Conservation (phyloP, 2,329 filamentous ascomycete genomes). For the Trichoderma sp. region DNA sequence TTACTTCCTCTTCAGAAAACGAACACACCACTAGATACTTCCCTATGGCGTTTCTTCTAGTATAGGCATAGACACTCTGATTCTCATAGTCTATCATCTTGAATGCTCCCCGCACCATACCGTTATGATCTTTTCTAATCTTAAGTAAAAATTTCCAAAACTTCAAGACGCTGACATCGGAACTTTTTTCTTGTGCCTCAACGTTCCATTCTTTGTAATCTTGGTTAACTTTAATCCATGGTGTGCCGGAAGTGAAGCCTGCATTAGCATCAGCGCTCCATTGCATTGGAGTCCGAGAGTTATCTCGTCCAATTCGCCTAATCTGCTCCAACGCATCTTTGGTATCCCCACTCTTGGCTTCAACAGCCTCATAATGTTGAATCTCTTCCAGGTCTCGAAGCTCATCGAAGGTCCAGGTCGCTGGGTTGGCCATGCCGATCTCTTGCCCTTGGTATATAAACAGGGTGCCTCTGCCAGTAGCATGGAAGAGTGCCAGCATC, state of each 20-base stretch:
- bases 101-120: slow-evolving; percentile 67
- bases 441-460: slow-evolving; percentile 66
- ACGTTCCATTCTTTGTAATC: slow-evolving; percentile 58
- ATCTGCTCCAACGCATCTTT: slow-evolving; percentile 55
- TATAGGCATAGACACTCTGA: slow-evolving; percentile 61
- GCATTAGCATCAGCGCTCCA: slow-evolving; percentile 63
- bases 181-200: slow-evolving; percentile 62
- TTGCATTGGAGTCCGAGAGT: slow-evolving; percentile 68
- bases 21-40: background rate
- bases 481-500: slow-evolving; percentile 56
- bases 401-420: slow-evolving; percentile 47
- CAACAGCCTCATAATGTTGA: slow-evolving; percentile 56
- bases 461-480: slow-evolving; percentile 56
- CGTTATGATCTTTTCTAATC: slow-evolving; percentile 58
- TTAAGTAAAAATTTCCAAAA: slow-evolving; percentile 34
- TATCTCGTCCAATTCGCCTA: slow-evolving; percentile 55
- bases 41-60: slow-evolving; percentile 41
- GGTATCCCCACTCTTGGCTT: background rate
- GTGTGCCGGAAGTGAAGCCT: slow-evolving; percentile 61
- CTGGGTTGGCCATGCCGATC: slow-evolving; percentile 63
- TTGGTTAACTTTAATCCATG: slow-evolving; percentile 67
- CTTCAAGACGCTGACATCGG: slow-evolving; percentile 39
- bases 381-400: slow-evolving; percentile 57
- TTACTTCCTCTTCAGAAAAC: background rate
- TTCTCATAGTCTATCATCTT: slow-evolving; percentile 50